These are phyloP conservation scores for Elongisporangium senticosum DNA, from an alignment of 352 stramenopile species.

Conservation along the genomic window DNA sequence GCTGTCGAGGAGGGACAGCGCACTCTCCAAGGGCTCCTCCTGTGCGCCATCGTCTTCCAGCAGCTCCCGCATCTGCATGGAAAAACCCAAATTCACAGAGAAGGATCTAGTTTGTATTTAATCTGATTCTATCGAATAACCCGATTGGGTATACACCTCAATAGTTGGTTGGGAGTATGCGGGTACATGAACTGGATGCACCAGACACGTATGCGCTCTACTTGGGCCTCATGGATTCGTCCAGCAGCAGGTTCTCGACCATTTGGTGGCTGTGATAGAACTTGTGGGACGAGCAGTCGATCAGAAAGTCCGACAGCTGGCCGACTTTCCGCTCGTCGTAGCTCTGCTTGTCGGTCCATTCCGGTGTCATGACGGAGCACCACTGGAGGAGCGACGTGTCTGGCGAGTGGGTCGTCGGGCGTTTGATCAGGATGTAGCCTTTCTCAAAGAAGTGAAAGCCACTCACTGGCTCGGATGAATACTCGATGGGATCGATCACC, in stretches of 20 bases:
- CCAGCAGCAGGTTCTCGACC: conserved; percentile 33
- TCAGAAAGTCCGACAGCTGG: conserved; percentile 33
- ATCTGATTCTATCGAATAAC: no score
- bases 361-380: conserved; percentile 49
- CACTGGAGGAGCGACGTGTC: conserved; percentile 39
- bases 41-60: conserved; percentile 4
- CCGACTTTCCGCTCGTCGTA: conserved; percentile 42
- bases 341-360: conserved; percentile 20
- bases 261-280: conserved; percentile 30
- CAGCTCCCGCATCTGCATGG: no score
- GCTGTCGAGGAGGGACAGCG: conserved; percentile 5
- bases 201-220: neutral
- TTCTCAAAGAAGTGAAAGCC: conserved; percentile 47
- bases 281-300: conserved; percentile 26
- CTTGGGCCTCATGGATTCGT: conserved; percentile 16
- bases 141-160: neutral
- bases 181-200: neutral
- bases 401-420: conserved; percentile 22
- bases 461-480: conserved; percentile 28
- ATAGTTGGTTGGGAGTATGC: conserved; percentile 1
- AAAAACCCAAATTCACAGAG: neutral
- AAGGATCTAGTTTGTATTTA: no score
- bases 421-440: conserved; percentile 49
- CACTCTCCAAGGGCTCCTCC: conserved; percentile 17
- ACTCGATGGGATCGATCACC: conserved; percentile 49